Percentiles rank a stretch among this genome's conserved stretches.
These are phyloP conservation scores for Fimicolochytrium jonesii DNA, from an alignment of 192 early-diverging fungal genomes.

Conservation along the genomic window DNA sequence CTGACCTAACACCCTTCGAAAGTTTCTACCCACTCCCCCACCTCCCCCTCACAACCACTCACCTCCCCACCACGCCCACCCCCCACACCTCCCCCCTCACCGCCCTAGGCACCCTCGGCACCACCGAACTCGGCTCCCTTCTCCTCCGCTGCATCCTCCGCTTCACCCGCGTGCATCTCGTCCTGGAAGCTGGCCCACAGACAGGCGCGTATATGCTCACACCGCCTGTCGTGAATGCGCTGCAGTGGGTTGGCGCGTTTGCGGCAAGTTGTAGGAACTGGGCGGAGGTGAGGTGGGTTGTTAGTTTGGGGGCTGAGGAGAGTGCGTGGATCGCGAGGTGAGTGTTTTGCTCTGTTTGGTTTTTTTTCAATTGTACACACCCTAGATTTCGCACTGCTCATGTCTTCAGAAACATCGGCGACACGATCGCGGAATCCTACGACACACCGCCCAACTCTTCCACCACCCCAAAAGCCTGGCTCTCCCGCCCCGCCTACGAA, in stretches of 20 bases:
- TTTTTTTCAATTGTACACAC: too few relatives aligned
- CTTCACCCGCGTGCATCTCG: background rate
- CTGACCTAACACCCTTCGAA: background rate
- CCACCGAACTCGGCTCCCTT: background rate
- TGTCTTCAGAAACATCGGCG: constrained; percentile 12
- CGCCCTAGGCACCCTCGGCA: background rate
- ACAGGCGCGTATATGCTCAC: constrained; percentile 1
- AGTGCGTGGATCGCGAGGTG: constrained; percentile 28
- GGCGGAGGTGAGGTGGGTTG: background rate
- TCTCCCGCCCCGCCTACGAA: constrained; percentile 18
- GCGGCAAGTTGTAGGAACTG: background rate
- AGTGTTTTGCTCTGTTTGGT: too few relatives aligned
- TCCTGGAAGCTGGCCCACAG: background rate
- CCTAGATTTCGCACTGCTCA: background rate
- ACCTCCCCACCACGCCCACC: background rate
- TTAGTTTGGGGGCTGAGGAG: constrained; percentile 6
- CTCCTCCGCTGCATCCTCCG: background rate
- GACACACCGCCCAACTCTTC: background rate
- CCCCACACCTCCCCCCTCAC: background rate
- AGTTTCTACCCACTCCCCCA: background rate
- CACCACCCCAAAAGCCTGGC: constrained; percentile 12
- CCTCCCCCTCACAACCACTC: background rate
- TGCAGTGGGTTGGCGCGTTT: background rate
- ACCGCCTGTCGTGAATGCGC: constrained; percentile 6
- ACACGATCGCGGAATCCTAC: background rate